A percentile compares a stretch with the other conserved stretches of the same genome.
Evolutionary conservation across 768 basidiomycete genomes (phyloP).

Genomic region (Lactifluus pinguis): DNA sequence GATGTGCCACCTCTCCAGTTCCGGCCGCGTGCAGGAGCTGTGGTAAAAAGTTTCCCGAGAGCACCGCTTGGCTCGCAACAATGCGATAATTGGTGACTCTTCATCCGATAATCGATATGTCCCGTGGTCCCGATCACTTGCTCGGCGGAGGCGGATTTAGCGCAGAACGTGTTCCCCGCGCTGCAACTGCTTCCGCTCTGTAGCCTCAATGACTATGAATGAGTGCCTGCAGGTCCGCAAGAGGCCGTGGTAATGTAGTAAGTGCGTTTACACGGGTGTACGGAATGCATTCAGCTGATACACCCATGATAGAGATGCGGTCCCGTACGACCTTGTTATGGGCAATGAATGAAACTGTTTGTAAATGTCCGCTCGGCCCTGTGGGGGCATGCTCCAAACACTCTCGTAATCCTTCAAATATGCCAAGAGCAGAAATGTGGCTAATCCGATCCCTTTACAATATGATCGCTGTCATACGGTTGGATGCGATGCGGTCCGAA

Average conservation of each 20-base stretch:
- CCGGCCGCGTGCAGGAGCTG: slow-evolving; percentile 9
- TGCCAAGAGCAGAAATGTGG: slow-evolving; percentile 9
- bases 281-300: slow-evolving; percentile 18
- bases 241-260: slow-evolving; percentile 17
- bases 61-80: slow-evolving; percentile 6
- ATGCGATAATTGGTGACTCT: slow-evolving; percentile 2
- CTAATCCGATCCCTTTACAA: slow-evolving; percentile 11
- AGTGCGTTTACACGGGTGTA: slow-evolving; percentile 16
- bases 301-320: slow-evolving; percentile 13
- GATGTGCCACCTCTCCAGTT: slow-evolving; percentile 11
- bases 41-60: background rate
- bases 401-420: slow-evolving; percentile 15
- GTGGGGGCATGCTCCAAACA: slow-evolving; percentile 15
- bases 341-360: slow-evolving; percentile 17
- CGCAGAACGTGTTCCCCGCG: slow-evolving; percentile 16
- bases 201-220: slow-evolving; percentile 15
- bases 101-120: slow-evolving; percentile 16
- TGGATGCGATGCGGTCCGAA: slow-evolving; percentile 11
- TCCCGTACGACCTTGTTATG: slow-evolving; percentile 12
- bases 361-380: slow-evolving; percentile 9
- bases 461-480: slow-evolving; percentile 13
- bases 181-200: slow-evolving; percentile 14
- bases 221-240: slow-evolving; percentile 18
- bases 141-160: slow-evolving; percentile 19
- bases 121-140: slow-evolving; percentile 13